These are phyloP conservation scores for Ophiostoma triangulosporum DNA, from an alignment of 2,329 filamentous ascomycete genomes.

Conservation along the genomic window DNA sequence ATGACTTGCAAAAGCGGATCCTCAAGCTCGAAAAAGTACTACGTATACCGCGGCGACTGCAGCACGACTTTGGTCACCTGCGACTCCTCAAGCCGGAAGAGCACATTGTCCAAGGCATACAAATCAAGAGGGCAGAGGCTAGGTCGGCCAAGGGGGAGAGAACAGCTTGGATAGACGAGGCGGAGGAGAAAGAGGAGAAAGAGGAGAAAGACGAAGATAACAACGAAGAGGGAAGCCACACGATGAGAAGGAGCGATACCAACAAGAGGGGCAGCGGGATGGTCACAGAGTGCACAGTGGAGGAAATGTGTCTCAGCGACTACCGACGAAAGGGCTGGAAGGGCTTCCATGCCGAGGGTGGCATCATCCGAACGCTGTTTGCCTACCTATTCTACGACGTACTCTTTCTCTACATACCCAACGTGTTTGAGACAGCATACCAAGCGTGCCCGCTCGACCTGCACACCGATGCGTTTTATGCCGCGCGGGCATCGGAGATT, in stretches of 20 bases:
- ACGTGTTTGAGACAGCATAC: constrained; percentile 92
- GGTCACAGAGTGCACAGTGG: constrained; percentile 62
- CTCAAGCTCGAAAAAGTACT: constrained; percentile 77
- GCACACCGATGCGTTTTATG: constrained; percentile 85
- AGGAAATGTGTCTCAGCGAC: constrained; percentile 82
- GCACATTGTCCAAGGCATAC: constrained; percentile 62
- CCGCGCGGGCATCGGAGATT: constrained; percentile 74
- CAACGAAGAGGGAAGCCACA: background rate
- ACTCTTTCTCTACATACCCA: constrained; percentile 82
- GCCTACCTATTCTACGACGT: constrained; percentile 88
- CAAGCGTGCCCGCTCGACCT: constrained; percentile 90
- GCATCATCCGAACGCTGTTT: constrained; percentile 82
- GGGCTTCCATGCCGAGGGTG: constrained; percentile 85
- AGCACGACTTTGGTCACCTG: constrained; percentile 88
- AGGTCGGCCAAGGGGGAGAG: constrained; percentile 35
- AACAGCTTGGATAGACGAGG: constrained; percentile 73
- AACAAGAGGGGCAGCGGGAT: background rate
- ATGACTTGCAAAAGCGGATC: constrained; percentile 89
- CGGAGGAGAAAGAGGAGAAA: background rate
- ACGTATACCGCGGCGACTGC: constrained; percentile 67
- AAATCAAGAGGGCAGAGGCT: constrained; percentile 46
- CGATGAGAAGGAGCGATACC: background rate
- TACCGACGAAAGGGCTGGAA: constrained; percentile 82
- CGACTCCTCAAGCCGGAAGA: constrained; percentile 62
- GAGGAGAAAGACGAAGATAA: constrained; percentile 18